These are phyloP conservation scores for Trichoderma koningiopsis DNA, from an alignment of 2,329 filamentous ascomycete species.

Conservation along the genomic window DNA sequence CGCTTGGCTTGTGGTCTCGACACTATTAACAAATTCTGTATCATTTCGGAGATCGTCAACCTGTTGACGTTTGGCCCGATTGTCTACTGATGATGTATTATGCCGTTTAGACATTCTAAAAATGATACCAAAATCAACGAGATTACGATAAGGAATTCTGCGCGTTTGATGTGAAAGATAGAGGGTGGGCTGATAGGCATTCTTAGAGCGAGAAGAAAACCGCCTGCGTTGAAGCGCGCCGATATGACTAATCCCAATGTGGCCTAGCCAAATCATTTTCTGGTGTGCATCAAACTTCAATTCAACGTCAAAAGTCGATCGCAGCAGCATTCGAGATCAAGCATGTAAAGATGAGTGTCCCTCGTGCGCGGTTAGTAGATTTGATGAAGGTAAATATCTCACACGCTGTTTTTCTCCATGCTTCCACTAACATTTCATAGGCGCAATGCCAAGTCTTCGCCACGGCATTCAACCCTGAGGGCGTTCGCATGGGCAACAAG, in stretches of 20 bases:
- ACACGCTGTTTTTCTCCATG: not conserved
- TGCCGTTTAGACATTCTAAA: constrained; percentile 45
- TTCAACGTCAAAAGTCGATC: constrained; percentile 34
- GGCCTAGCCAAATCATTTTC: not conserved
- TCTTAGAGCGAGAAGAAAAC: not conserved
- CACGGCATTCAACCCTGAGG: constrained; percentile 84
- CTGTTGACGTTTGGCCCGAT: constrained; percentile 25
- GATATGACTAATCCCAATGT: not conserved
- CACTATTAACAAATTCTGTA: not conserved
- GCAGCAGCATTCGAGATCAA: constrained; percentile 31
- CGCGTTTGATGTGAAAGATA: not conserved
- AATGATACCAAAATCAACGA: not conserved
- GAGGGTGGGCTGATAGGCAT: not conserved
- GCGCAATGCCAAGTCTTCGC: constrained; percentile 90
- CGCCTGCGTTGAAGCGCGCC: not conserved
- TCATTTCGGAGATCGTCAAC: not conserved
- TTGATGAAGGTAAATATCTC: constrained; percentile 69
- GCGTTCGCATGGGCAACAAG: constrained; percentile 84
- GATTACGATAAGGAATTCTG: not conserved
- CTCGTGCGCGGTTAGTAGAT: constrained; percentile 65
- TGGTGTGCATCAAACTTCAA: constrained; percentile 30
- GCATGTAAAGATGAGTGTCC: constrained; percentile 59
- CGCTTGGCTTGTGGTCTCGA: constrained; percentile 10
- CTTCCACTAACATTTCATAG: constrained; percentile 50
- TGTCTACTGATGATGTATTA: not conserved